A percentile compares a stretch with the other conserved stretches of the same genome.
phyloP scores from a whole-genome alignment of 768 basidiomycete genomes.

The Tephrocybe sp. region DNA sequence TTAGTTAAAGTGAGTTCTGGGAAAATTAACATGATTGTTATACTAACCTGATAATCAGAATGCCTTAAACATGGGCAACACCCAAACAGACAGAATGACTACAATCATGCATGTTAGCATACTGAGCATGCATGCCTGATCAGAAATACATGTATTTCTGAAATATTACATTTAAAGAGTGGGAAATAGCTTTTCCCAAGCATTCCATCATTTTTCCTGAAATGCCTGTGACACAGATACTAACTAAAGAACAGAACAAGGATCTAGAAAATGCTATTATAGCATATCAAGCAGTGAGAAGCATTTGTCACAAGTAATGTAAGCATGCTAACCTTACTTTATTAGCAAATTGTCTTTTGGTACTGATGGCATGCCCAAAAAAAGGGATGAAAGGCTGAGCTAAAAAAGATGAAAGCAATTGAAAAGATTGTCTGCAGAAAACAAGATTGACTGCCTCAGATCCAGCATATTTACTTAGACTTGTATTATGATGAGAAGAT shows the following conservation, averaged over 20 bases:
- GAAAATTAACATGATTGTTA: too few species aligned
- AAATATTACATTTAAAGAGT: neutral
- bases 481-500: constrained; percentile 7
- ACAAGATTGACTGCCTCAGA: neutral
- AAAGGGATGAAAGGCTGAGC: neutral
- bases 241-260: neutral
- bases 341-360: constrained; percentile 1
- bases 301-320: neutral
- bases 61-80: too few species aligned
- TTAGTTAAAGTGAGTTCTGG: too few species aligned
- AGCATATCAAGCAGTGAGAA: neutral
- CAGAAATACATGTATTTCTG: neutral
- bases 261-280: neutral
- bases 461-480: constrained; percentile 5
- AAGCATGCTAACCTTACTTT: neutral
- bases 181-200: constrained; percentile 3
- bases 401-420: neutral
- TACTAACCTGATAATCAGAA: too few species aligned
- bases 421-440: neutral
- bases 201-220: neutral
- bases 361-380: neutral
- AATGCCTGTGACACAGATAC: neutral
- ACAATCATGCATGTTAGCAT: neutral
- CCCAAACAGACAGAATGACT: neutral
- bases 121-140: neutral